Percentiles rank a stretch among this genome's conserved stretches.
phyloP scores from a whole-genome alignment of 768 basidiomycete genomes.

The Tylopilus felleus region DNA sequence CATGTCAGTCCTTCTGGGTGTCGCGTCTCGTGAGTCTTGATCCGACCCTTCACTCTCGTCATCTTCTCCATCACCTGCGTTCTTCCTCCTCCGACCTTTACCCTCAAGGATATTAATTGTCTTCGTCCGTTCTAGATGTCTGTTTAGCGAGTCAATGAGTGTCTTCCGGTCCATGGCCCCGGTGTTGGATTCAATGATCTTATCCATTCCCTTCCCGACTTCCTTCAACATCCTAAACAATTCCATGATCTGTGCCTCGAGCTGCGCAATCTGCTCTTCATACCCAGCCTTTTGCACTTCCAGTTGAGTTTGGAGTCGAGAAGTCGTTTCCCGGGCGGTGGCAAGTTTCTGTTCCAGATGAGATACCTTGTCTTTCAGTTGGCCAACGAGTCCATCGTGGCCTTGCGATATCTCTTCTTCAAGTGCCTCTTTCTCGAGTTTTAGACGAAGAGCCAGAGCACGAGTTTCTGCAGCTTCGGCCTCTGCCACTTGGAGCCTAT shows the following conservation, averaged over 20 bases:
- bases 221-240: slow-evolving; percentile 92
- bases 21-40: slow-evolving; percentile 53
- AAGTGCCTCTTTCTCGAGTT: slow-evolving; percentile 78
- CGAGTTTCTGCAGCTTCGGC: slow-evolving; percentile 73
- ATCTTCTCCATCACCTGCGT: slow-evolving; percentile 31
- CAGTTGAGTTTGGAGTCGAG: slow-evolving; percentile 72
- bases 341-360: slow-evolving; percentile 75
- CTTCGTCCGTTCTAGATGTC: slow-evolving; percentile 76
- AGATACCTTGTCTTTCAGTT: slow-evolving; percentile 66
- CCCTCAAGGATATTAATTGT: slow-evolving; percentile 88
- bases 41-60: slow-evolving; percentile 38
- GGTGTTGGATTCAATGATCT: slow-evolving; percentile 60
- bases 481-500: slow-evolving; percentile 74
- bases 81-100: slow-evolving; percentile 35
- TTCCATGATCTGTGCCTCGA: slow-evolving; percentile 91
- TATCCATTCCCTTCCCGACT: slow-evolving; percentile 71
- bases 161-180: slow-evolving; percentile 74
- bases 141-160: slow-evolving; percentile 77
- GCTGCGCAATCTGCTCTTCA: slow-evolving; percentile 82
- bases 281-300: slow-evolving; percentile 74
- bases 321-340: slow-evolving; percentile 75
- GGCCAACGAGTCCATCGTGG: slow-evolving; percentile 79
- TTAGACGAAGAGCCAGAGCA: slow-evolving; percentile 57
- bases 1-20: slow-evolving; percentile 53
- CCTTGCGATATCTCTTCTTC: slow-evolving; percentile 81